Base-by-base conservation (phyloP, 768 basidiomycete species). In the Pisolithus microcarpus region DNA sequence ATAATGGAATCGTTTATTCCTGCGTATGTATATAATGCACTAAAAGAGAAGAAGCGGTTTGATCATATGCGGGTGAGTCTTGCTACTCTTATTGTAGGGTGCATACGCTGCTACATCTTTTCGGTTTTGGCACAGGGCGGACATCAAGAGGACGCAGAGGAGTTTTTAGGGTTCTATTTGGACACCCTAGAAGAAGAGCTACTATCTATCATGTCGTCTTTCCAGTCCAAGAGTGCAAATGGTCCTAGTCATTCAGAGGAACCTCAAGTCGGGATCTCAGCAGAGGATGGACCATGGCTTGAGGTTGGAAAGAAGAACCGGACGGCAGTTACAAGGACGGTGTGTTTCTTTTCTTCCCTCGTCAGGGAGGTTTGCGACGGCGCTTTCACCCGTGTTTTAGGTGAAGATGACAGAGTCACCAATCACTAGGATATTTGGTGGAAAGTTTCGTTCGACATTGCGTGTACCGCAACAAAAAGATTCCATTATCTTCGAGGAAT, bases 91-190 rank as follows among this genome's bases (percentile, higher is more conserved):
- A 24, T 53, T 19, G n/a, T 36, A 10, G 24, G 16, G 18, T 28
- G n/a, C 47, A 24, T 15, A 7, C 26, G 40, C 51, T 36, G 24
- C 43, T 24, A 26, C 45, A 13, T 47, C 18, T 39, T 36, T 49
- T 43, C 56, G 31, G 13, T 11, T 2, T 34, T 13, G 34, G 11
- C 13, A 13, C 16, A 91, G 80, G 82, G 89, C 36, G 93, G 93
- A 0, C 89, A 92, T 52, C 95, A 99, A 70, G 95, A 99, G 65
- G 95, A 99, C 52, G 95, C 94, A 9, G 94, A 99, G 67, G 95
- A 99, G 68, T 98, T 96, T 67, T 74, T 98, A n/a, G 95, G 95
- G 3, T 97, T 96, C 70, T 95, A 91, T 70, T 75, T 97, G 23
- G 92, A 97, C 59, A 89, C 92, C 0, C 72, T 99, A 5, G 91